A percentile compares a stretch with the other conserved stretches of the same genome.
Conservation (phyloP, 2,329 filamentous ascomycete species). For the Coccinonectria pachysandricola region DNA sequence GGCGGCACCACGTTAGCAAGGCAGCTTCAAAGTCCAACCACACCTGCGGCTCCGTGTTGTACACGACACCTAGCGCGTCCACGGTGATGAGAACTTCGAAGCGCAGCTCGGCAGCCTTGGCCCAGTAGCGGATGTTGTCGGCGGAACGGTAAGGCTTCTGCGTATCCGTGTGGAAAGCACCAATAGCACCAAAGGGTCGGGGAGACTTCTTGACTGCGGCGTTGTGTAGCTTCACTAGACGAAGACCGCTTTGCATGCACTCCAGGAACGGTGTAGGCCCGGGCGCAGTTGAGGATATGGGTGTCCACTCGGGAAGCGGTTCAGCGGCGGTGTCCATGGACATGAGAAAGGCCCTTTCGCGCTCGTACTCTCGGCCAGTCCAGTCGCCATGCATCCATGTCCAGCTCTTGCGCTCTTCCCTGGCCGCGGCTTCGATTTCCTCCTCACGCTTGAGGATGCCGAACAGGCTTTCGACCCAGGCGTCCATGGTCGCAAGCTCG, state of each 20-base stretch:
- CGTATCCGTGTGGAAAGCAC: constrained; percentile 82
- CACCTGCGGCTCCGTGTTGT: constrained; percentile 55
- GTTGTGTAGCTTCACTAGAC: constrained; percentile 83
- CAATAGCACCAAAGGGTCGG: constrained; percentile 81
- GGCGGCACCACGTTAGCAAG: constrained; percentile 71
- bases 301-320: constrained; percentile 58
- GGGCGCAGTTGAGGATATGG: constrained; percentile 29
- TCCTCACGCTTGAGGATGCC: constrained; percentile 69
- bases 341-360: constrained; percentile 71
- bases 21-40: constrained; percentile 80
- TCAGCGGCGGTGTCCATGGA: constrained; percentile 57
- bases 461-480: constrained; percentile 72
- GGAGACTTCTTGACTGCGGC: constrained; percentile 74
- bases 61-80: constrained; percentile 79
- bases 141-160: constrained; percentile 88
- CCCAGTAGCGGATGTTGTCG: constrained; percentile 92
- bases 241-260: constrained; percentile 65
- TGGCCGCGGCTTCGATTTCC: constrained; percentile 63
- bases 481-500: constrained; percentile 64
- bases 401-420: constrained; percentile 62
- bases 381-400: constrained; percentile 73
- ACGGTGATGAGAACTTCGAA: constrained; percentile 81
- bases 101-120: constrained; percentile 87
- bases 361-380: constrained; percentile 61
- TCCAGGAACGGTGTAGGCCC: constrained; percentile 64